Base-by-base conservation (phyloP, 495 filamentous ascomycete species). In the Aspergillus homomorphus region DNA sequence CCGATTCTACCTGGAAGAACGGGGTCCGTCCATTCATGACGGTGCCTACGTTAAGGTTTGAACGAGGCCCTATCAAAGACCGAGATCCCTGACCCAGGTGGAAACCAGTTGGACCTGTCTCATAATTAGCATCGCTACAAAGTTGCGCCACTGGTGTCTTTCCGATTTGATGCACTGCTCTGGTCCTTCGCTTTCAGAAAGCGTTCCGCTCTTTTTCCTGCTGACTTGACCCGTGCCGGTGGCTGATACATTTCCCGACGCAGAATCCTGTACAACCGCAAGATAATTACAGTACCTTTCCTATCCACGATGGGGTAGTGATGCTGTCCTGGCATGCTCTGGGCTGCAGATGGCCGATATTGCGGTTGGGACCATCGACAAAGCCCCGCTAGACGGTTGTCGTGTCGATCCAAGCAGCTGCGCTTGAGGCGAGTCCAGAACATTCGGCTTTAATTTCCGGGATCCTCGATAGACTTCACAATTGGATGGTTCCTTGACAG, bases 361-460 rank as follows among this genome's bases (percentile, higher is more conserved):
- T 23, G 48, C 45, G 33, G 55, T 46, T 53, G 54, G 42, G 30
- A 19, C 23, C 45, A 24, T 46, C 16, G 20, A 52, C 26, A 62
- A 46, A n/a, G 18, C 33, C 45, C 23, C 23, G 20, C 33, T 19
- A 38, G 24, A 8, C 28, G 28, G 26, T 16, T 26, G 30, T 51
- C 48, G 18, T 51, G 48, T 30, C 24, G 48, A 33, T 51, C 48
- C 16, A 49, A 51, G 48, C 48, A 51, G 48, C 48, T 41, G 26
- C 19, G 14, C 45, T 50, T 26, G 20, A 22, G 26, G 21, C 44
- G 55, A 50, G 62, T 57, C 62, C 62, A 65, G 62, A 65, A 61
- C 62, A 61, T 62, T 66, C 60, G 60, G 50, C 30, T 59, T 44
- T 61, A 60, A 54, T 44, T 56, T 61, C 63, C 60, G 53, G 54